phyloP scores from a whole-genome alignment of 768 basidiomycete genomes.

The Lanmaoa pseudosensibilis region DNA sequence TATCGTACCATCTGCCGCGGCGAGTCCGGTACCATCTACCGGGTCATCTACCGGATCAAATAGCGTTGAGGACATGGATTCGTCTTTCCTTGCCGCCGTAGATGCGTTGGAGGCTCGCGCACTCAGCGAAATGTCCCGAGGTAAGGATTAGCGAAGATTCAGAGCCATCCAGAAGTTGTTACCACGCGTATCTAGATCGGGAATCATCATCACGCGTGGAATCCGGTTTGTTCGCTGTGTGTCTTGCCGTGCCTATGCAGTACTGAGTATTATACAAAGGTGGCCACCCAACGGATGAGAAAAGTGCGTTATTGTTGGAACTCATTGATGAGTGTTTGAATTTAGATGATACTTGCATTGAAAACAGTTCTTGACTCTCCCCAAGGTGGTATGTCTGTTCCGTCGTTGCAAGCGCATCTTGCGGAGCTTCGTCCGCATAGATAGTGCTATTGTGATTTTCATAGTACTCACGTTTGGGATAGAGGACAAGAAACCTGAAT shows the following conservation, averaged over 20 bases:
- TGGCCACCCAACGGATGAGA: neutral
- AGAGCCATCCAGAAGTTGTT: neutral
- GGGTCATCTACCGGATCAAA: constrained; percentile 4
- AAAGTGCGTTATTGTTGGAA: constrained; percentile 10
- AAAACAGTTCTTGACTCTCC: neutral
- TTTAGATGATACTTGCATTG: neutral
- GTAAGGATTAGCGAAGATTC: constrained; percentile 4
- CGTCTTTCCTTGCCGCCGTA: constrained; percentile 37
- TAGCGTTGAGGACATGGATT: constrained; percentile 23
- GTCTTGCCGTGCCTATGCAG: neutral
- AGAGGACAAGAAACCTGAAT: constrained; percentile 1
- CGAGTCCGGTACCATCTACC: constrained; percentile 15
- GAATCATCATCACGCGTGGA: neutral
- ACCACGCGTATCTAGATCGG: neutral
- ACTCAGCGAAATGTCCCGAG: constrained; percentile 10
- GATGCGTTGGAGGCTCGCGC: constrained; percentile 46
- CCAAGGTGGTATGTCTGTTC: constrained; percentile 20
- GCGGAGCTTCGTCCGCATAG: neutral
- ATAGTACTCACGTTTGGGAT: constrained; percentile 9
- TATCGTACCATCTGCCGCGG: neutral
- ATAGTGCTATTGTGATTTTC: neutral
- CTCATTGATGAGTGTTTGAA: neutral
- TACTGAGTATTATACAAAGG: constrained; percentile 6
- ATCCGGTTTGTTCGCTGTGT: constrained; percentile 7
- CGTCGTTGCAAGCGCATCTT: neutral